Evolutionary conservation across 306 rosid species (phyloP).

Genomic region (Corylus americana): DNA sequence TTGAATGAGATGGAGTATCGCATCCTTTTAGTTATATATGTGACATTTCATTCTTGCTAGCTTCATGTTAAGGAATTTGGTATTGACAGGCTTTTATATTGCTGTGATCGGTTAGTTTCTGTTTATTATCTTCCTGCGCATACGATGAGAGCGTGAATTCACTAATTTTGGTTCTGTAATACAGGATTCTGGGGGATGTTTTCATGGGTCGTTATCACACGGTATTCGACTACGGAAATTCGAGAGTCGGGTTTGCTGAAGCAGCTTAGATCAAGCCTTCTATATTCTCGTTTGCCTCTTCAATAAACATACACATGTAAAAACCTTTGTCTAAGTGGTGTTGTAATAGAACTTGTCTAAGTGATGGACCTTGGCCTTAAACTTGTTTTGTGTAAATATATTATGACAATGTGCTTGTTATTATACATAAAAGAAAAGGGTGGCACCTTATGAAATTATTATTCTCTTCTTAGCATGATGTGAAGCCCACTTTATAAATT

Average conservation of each 20-base stretch:
- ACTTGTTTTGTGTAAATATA: slow-evolving; percentile 3
- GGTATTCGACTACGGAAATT: slow-evolving; percentile 49
- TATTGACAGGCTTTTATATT: not conserved
- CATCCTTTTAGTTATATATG: not conserved
- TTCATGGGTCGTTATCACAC: slow-evolving; percentile 61
- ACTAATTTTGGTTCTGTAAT: not conserved
- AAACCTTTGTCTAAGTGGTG: not conserved
- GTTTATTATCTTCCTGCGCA: not conserved
- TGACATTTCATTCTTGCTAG: not conserved
- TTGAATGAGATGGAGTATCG: not conserved
- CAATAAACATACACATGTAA: not conserved
- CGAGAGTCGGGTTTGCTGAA: slow-evolving; percentile 54
- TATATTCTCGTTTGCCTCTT: not conserved
- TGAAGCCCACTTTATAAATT: not conserved
- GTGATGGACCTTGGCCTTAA: not conserved
- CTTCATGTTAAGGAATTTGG: not conserved
- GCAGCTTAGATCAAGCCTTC: slow-evolving; percentile 32
- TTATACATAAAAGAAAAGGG: not conserved
- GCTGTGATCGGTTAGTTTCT: not conserved
- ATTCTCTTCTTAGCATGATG: not conserved
- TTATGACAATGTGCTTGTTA: not conserved
- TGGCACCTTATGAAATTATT: not conserved
- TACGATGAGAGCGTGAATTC: slow-evolving; percentile 1
- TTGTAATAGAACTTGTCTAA: not conserved
- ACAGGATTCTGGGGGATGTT: slow-evolving; percentile 35